Base-by-base conservation (phyloP, 1,284 basidiomycete species). In the Wallemia ichthyophaga region DNA sequence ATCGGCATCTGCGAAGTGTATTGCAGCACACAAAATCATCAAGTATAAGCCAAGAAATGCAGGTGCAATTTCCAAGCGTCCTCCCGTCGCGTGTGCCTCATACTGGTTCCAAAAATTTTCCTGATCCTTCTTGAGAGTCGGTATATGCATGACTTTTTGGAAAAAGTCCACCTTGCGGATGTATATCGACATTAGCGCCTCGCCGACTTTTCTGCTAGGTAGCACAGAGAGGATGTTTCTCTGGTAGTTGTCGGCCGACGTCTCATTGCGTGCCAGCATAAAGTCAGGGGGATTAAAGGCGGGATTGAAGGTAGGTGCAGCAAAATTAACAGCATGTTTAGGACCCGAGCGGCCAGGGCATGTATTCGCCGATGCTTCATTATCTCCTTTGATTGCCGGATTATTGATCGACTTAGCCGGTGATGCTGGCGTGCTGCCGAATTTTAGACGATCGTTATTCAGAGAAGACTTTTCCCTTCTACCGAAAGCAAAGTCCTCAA, bases 41-140 rank as follows among this genome's bases (percentile, higher is more conserved):
- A 69, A 62, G 62, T 71, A 71, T 37, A 71, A 61, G 7, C 66
- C 66, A 19, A 71, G 58, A 61, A 70, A 71, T 0, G 69, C 68
- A 53, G 69, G 64, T 13, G 69, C 67, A 27, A 71, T 70, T 59
- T 70, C 69, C 56, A 67, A 62, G 7, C 68, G 62, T 9, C 25
- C 55, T 11, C n/a, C n/a, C 13, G 13, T 48, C 3, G 13, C 5
- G 5, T 48, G 11, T 21, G 37, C 7, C 13, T 48, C n/a, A 21
- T 11, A 21, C n/a, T 48, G 37, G 5, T 21, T 13, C 13, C 11
- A 48, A 21, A 48, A 48, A 5, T 5, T 48, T 17, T 48, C 13
- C 37, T 17, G n/a, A 25, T 56, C 55, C 2, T 24, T 25, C 2
- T 25, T 7, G 25, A 56, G 25, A 2, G 13, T 26, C 5, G 55